Evolutionary conservation across 495 filamentous ascomycete species (phyloP).

Genomic region (Neurospora sp.): DNA sequence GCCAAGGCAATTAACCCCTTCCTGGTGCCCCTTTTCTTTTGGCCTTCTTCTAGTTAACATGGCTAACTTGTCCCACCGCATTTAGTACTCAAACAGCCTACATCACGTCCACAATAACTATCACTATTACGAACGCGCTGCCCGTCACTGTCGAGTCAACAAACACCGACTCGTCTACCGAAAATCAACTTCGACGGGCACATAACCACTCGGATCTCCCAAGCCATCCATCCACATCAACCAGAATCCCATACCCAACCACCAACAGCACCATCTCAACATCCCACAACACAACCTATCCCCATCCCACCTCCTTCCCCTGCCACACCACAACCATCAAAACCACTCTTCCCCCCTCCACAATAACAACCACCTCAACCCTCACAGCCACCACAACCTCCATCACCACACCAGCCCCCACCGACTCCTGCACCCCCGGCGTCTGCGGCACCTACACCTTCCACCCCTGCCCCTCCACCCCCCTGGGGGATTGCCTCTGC

Average conservation of each 20-base stretch:
- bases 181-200: background rate
- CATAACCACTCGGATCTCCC: background rate
- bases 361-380: background rate
- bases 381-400: background rate
- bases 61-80: background rate
- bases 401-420: background rate
- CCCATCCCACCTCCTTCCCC: background rate
- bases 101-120: background rate
- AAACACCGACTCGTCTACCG: background rate
- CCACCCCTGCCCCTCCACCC: background rate
- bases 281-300: background rate
- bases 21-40: background rate
- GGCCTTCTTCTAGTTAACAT: background rate
- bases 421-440: background rate
- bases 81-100: background rate
- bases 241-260: background rate
- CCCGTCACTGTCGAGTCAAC: background rate
- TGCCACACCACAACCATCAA: background rate
- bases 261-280: background rate
- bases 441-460: background rate
- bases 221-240: background rate
- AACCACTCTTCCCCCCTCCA: background rate
- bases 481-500: background rate
- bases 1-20: background rate
- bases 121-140: background rate